phyloP scores from a whole-genome alignment of 1,284 basidiomycete genomes.

The Fomes fomentarius region DNA sequence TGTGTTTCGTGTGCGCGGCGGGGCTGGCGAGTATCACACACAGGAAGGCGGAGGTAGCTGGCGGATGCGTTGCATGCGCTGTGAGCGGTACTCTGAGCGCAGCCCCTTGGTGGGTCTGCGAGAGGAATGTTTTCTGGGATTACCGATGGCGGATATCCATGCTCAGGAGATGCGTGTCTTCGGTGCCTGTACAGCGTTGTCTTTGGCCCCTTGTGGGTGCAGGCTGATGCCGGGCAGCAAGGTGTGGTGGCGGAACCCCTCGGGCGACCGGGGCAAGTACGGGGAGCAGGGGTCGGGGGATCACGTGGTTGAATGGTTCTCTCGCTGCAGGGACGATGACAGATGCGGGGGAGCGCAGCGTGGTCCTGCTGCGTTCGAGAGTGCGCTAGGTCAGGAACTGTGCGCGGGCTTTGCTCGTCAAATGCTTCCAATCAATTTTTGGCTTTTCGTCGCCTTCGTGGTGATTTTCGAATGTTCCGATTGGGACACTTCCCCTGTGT shows the following conservation, averaged over 20 bases:
- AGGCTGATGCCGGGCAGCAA: constrained; percentile 14
- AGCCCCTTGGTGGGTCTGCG: constrained; percentile 15
- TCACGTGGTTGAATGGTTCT: constrained; percentile 20
- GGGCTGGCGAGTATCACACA: constrained; percentile 19
- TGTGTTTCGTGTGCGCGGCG: constrained; percentile 6
- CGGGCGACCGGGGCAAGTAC: constrained; percentile 27
- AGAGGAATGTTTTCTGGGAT: constrained; percentile 8
- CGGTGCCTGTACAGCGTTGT: constrained; percentile 13
- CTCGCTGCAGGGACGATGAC: constrained; percentile 18
- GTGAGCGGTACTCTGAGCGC: constrained; percentile 25
- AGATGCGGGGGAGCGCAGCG: constrained; percentile 29
- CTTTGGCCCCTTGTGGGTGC: constrained; percentile 18
- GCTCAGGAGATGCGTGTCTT: constrained; percentile 24
- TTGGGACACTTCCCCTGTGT: too few species aligned
- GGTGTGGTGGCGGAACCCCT: constrained; percentile 26
- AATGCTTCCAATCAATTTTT: constrained; percentile 19
- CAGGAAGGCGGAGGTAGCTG: constrained; percentile 21
- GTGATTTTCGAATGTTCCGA: neutral
- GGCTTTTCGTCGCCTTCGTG: constrained; percentile 14
- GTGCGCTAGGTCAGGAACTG: constrained; percentile 16
- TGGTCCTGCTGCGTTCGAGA: constrained; percentile 29
- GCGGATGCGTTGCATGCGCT: constrained; percentile 12
- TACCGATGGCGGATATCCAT: constrained; percentile 9
- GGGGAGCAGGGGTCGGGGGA: constrained; percentile 26
- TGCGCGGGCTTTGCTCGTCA: constrained; percentile 8